These are phyloP conservation scores for Begonia loranthoides DNA, from an alignment of 306 rosid species.

Conservation along the genomic window DNA sequence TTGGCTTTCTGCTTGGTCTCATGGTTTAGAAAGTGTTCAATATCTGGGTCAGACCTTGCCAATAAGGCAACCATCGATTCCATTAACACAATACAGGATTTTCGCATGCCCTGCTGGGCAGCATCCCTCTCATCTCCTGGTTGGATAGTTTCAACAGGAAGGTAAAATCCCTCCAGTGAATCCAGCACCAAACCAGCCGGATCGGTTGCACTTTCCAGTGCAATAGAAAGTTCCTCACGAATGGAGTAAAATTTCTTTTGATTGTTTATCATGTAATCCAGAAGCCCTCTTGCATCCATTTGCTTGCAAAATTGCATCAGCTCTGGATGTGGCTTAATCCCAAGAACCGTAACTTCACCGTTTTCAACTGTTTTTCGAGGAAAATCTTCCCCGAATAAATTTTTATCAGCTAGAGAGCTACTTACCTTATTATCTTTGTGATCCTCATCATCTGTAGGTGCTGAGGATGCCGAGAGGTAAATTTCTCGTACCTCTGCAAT, in stretches of 20 bases:
- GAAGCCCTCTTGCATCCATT: constrained; percentile 67
- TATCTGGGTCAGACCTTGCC: constrained; percentile 66
- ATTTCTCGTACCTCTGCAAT: constrained; percentile 39
- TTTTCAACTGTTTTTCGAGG: constrained; percentile 42
- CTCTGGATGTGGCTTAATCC: constrained; percentile 48
- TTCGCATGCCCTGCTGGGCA: constrained; percentile 66
- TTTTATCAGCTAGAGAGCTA: constrained; percentile 45
- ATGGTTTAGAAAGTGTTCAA: constrained; percentile 61
- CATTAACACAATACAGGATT: constrained; percentile 45
- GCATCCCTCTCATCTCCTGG: constrained; percentile 38
- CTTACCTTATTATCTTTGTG: constrained; percentile 53
- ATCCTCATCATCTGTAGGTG: constrained; percentile 30
- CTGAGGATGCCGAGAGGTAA: constrained; percentile 29
- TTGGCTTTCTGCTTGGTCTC: constrained; percentile 85
- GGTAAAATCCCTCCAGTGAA: constrained; percentile 76
- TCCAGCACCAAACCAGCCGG: constrained; percentile 66
- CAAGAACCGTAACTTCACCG: constrained; percentile 40
- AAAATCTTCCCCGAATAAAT: constrained; percentile 38
- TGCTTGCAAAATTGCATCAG: constrained; percentile 42
- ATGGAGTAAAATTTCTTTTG: constrained; percentile 25
- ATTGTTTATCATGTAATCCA: constrained; percentile 44
- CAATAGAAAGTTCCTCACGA: constrained; percentile 54
- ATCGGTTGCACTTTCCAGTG: constrained; percentile 52
- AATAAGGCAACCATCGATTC: constrained; percentile 56
- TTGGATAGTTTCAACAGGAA: constrained; percentile 42